Conservation (phyloP, 306 rosid genomes). For the Malus orientalis region DNA sequence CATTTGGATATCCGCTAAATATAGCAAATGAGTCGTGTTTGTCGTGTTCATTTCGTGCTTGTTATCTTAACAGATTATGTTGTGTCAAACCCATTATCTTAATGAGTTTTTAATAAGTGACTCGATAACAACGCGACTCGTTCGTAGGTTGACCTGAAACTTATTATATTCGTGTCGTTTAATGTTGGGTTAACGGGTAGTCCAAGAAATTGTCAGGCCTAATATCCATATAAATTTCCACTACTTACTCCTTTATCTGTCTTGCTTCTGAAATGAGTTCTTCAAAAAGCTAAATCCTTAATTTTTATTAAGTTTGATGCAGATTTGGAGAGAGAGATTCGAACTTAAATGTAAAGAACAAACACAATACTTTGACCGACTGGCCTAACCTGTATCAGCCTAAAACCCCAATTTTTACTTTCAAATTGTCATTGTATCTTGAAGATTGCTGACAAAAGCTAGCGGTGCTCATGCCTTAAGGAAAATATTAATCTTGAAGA, state of each 20-base stretch:
- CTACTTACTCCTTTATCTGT: not conserved
- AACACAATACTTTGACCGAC: too few relatives aligned
- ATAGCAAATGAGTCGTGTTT: too few relatives aligned
- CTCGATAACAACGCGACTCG: fast-evolving
- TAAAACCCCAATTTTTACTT: not conserved
- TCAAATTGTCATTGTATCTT: not conserved
- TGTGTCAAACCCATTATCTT: too few relatives aligned
- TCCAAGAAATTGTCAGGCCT: too few relatives aligned
- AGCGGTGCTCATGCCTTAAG: not conserved
- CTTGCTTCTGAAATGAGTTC: not conserved
- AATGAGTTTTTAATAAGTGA: too few relatives aligned
- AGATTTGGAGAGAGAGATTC: not conserved
- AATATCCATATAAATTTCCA: not conserved
- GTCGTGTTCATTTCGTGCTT: fast-evolving
- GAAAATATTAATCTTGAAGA: not conserved
- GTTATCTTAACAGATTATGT: too few relatives aligned
- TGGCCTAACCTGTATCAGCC: not conserved
- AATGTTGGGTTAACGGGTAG: too few relatives aligned
- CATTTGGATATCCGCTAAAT: not conserved
- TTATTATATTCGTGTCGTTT: too few relatives aligned
- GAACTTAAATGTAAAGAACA: too few relatives aligned
- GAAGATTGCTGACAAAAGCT: not conserved
- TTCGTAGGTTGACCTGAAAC: too few relatives aligned
- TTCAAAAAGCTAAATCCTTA: not conserved
- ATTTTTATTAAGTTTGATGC: not conserved